Conservation (phyloP, 2,329 filamentous ascomycete species). For the Pestalotiopsis sp. region DNA sequence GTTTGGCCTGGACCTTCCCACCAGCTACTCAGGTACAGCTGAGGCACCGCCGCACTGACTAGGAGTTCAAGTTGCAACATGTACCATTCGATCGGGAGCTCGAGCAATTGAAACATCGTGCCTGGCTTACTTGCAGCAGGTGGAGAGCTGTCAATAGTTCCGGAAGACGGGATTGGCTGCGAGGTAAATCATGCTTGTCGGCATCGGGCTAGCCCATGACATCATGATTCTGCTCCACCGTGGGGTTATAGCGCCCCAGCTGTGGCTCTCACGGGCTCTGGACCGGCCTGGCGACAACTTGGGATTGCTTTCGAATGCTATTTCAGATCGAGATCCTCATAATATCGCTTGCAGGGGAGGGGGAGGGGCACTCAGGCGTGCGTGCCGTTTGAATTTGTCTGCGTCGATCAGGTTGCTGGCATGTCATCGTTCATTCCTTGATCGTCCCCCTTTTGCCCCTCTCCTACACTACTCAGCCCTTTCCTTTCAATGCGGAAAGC, state of each 20-base stretch:
- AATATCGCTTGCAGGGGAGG: not conserved
- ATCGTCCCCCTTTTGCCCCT: not conserved
- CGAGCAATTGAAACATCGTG: not conserved
- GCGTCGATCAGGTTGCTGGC: not conserved
- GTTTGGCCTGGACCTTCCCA: not conserved
- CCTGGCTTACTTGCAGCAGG: not conserved
- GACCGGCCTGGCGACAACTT: not conserved
- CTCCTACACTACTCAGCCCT: not conserved
- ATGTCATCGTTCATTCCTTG: not conserved
- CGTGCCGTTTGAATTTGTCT: not conserved
- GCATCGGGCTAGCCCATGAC: not conserved
- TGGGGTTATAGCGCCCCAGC: slow-evolving; percentile 1
- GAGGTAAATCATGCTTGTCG: not conserved
- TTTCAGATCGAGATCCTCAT: slow-evolving; percentile 1
- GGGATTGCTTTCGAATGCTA: not conserved
- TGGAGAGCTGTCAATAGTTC: not conserved
- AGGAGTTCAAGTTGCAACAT: not conserved
- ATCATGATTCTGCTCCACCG: not conserved
- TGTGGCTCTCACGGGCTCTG: not conserved
- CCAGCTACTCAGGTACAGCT: not conserved
- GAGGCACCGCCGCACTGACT: not conserved
- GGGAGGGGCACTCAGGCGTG: no score
- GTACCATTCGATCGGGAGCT: not conserved
- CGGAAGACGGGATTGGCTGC: not conserved
- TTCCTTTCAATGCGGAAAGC: not conserved